Evolutionary conservation across 208 protist genomes (phyloP).

Genomic region (Histomonas meleagridis): DNA sequence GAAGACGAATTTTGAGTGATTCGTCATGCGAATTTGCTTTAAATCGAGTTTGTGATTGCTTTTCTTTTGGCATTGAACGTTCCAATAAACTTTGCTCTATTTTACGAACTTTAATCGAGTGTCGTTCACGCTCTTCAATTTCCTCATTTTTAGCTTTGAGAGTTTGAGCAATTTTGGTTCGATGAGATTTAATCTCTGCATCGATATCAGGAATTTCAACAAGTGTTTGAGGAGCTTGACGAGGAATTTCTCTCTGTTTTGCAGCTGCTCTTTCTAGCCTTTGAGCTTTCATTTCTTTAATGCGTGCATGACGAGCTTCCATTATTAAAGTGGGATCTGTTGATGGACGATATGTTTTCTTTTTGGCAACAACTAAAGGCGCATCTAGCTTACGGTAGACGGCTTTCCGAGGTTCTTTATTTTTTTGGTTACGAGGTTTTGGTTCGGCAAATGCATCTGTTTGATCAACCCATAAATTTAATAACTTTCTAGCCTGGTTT

Average conservation of each 20-base stretch:
- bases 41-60: neutral
- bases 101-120: neutral
- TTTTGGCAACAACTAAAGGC: conserved; percentile 9
- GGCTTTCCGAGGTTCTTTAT: neutral
- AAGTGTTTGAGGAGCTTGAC: neutral
- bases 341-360: neutral
- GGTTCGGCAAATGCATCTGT: neutral
- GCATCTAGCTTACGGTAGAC: neutral
- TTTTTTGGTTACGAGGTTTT: too few species aligned
- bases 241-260: neutral
- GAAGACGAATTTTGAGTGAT: neutral
- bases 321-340: conserved; percentile 11
- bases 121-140: neutral
- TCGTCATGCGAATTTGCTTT: neutral
- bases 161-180: neutral
- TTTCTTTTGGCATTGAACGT: neutral
- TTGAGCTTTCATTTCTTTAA: conserved; percentile 34
- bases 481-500: neutral
- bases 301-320: neutral
- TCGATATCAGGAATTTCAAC: neutral
- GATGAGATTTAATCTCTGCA: neutral
- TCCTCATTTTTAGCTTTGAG: neutral
- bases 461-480: neutral
- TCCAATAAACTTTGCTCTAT: neutral
- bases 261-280: neutral